Evolutionary conservation across 179 eudicot species (phyloP), one percentile per base, ranked within the genome.

Genomic region (Pouteria campechiana): DNA sequence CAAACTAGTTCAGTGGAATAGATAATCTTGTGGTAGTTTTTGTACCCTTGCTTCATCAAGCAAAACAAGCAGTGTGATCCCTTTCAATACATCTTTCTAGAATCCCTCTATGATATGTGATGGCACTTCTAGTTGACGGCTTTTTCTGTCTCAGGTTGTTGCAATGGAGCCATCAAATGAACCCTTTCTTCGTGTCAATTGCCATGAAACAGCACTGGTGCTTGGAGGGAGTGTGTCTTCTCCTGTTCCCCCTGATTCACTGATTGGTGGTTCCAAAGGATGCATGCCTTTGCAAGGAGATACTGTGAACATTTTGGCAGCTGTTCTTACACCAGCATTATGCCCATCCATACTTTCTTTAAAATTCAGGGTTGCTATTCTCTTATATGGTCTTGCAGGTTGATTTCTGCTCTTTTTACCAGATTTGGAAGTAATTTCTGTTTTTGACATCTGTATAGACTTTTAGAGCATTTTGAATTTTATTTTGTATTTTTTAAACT

Each of bases 141-240:
- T 23, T n/a, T 16, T 55, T 32, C n/a, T 67, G 57, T 58, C 61
- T 42, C 68, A 89, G 97, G 95, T 85, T 32, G 68, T 75, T 45
- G 84, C 79, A 32, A 67, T 81, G 76, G 89, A 89, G 74, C 97
- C 94, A 46, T 65, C 76, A 14, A 81, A 73, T 21, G 81, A 81
- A 60, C 63, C 55, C 33, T 45, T 76, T 55, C 78, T 84, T 46
- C 74, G 81, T 69, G 81, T 84, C 50, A 75, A 81, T 56, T 54
- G 61, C 25, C 53, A 60, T 32, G 72, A 78, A 63, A 89, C 97
- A 32, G 95, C 97, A 43, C 89, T 88, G 24, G 93, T 89, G 55
- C 93, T 89, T 58, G 95, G 93, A 27, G 89, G 89, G 50, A 72
- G 66, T 65, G 74, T 65, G 41, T 59, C 89, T 46, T 72, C 95